These are phyloP conservation scores for Bruguiera gymnorhiza DNA, from an alignment of 345 rosid genomes.

Conservation along the genomic window DNA sequence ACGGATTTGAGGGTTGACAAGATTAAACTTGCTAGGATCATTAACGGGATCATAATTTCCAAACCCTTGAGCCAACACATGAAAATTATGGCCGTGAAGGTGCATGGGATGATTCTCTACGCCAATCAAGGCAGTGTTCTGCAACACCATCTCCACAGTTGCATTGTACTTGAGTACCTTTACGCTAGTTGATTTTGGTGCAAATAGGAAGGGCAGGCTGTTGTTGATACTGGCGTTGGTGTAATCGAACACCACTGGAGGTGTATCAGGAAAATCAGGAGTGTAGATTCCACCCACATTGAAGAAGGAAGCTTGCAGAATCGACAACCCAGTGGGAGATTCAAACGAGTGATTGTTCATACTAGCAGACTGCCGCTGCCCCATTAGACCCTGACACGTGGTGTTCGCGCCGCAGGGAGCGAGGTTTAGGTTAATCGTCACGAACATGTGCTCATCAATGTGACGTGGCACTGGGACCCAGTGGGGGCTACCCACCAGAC, in stretches of 20 bases:
- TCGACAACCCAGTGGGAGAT: slow-evolving; percentile 45
- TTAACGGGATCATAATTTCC: slow-evolving; percentile 59
- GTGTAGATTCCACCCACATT: slow-evolving; percentile 57
- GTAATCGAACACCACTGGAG: slow-evolving; percentile 60
- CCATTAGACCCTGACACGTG: slow-evolving; percentile 47
- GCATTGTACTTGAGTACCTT: slow-evolving; percentile 64
- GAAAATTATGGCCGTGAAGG: slow-evolving; percentile 74
- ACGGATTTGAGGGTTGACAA: slow-evolving; percentile 56
- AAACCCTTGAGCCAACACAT: slow-evolving; percentile 84
- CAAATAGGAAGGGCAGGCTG: slow-evolving; percentile 29
- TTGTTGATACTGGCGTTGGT: slow-evolving; percentile 39
- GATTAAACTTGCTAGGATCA: slow-evolving; percentile 51
- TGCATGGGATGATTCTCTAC: slow-evolving; percentile 89
- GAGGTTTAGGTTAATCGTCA: slow-evolving; percentile 55
- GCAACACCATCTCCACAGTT: slow-evolving; percentile 69
- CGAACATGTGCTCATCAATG: slow-evolving; percentile 65
- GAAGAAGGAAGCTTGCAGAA: slow-evolving; percentile 59
- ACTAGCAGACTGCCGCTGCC: slow-evolving; percentile 50
- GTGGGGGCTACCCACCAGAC: slow-evolving; percentile 42
- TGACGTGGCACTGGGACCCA: slow-evolving; percentile 63
- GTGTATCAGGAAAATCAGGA: slow-evolving; percentile 57
- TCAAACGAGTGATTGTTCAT: slow-evolving; percentile 77
- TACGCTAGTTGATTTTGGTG: slow-evolving; percentile 56
- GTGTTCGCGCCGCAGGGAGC: slow-evolving; percentile 42
- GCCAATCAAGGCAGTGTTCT: slow-evolving; percentile 58